A percentile compares a stretch with the other conserved stretches of the same genome.
phyloP scores from a whole-genome alignment of 345 rosid genomes.

The Eucalyptus caleyi region DNA sequence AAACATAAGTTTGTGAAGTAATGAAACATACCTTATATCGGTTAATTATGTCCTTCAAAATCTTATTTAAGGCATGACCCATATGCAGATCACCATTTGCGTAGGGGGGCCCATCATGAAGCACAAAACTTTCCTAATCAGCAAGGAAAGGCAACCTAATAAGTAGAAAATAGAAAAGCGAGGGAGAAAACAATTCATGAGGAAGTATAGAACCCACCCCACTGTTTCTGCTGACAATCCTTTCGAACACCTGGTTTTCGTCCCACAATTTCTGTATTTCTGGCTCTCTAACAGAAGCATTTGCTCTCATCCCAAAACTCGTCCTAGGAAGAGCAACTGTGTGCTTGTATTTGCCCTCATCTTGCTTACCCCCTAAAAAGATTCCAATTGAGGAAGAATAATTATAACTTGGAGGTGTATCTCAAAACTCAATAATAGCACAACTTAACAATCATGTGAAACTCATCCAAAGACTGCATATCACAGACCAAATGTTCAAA shows the following conservation, averaged over 20 bases:
- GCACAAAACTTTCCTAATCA: conserved; percentile 68
- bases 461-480: not conserved
- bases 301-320: conserved; percentile 82
- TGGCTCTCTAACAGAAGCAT: conserved; percentile 79
- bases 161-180: conserved; percentile 1
- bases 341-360: conserved; percentile 84
- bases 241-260: conserved; percentile 68
- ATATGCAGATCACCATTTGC: conserved; percentile 92
- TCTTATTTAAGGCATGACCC: conserved; percentile 97
- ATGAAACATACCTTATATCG: conserved; percentile 64
- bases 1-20: not conserved
- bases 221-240: conserved; percentile 54
- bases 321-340: conserved; percentile 89
- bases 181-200: not conserved
- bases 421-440: not conserved
- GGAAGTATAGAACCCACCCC: conserved; percentile 45
- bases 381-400: not conserved
- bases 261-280: conserved; percentile 91
- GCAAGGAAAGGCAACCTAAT: conserved; percentile 14
- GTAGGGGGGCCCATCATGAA: conserved; percentile 97
- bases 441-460: not conserved
- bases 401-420: not conserved
- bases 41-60: conserved; percentile 88
- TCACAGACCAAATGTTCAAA: not conserved
- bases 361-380: conserved; percentile 65